These are phyloP conservation scores for Komagataella pastoris DNA, from an alignment of 805 yeast species.

Conservation along the genomic window DNA sequence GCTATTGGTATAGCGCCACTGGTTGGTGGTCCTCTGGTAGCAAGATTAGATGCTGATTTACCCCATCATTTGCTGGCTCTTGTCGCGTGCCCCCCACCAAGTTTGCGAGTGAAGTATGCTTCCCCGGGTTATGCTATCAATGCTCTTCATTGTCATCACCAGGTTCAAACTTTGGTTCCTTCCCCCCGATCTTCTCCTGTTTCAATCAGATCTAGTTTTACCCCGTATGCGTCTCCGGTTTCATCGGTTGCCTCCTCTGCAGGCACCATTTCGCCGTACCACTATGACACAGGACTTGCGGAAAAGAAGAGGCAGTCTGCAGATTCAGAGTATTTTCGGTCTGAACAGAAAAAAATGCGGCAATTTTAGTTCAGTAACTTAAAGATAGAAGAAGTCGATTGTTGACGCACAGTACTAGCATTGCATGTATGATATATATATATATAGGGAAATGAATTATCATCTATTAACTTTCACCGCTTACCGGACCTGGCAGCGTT, in stretches of 20 bases:
- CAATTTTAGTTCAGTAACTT: constrained; percentile 4
- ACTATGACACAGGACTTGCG: constrained; percentile 2
- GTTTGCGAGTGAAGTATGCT: neutral
- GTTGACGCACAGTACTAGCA: neutral
- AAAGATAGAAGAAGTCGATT: neutral
- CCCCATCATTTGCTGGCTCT: neutral
- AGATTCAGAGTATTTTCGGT: neutral
- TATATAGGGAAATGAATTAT: neutral
- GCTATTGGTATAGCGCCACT: neutral
- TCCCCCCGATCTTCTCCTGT: neutral
- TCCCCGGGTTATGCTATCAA: neutral
- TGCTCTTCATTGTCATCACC: neutral
- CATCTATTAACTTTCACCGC: neutral
- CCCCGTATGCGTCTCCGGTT: neutral
- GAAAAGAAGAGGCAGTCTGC: constrained; percentile 1
- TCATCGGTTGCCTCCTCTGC: neutral
- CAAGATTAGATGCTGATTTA: neutral
- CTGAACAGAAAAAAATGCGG: constrained; percentile 2
- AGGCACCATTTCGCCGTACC: neutral
- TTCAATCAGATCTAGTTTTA: neutral
- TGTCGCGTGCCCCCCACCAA: neutral
- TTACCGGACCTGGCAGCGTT: constrained; percentile 59
- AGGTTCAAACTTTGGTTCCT: neutral
- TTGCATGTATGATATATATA: neutral
- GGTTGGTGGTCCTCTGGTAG: neutral